Conservation (phyloP, 208 protist species). For the Acanthamoeba culbertsoni region DNA sequence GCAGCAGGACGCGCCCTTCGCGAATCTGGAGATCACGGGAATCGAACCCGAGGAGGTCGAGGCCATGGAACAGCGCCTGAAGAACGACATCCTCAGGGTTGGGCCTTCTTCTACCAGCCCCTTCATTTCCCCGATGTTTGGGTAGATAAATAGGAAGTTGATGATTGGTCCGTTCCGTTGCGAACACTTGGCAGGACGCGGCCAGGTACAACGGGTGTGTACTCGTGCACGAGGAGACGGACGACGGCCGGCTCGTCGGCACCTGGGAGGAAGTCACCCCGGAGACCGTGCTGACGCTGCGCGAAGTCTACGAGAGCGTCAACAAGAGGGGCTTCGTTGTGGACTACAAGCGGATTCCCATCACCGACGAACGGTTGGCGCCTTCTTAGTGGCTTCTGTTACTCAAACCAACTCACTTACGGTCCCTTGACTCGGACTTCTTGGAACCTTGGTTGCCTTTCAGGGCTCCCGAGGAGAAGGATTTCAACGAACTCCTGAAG, state of each 20-base stretch:
- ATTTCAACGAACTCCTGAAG: slow-evolving; percentile 33
- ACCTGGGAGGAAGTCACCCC: neutral
- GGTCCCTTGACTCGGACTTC: slow-evolving; percentile 61
- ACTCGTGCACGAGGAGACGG: slow-evolving; percentile 39
- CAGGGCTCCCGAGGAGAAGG: slow-evolving; percentile 60
- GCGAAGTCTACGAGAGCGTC: slow-evolving; percentile 62
- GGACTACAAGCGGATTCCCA: slow-evolving; percentile 67
- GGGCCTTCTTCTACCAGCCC: neutral
- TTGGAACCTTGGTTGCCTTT: neutral
- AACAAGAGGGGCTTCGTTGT: slow-evolving; percentile 50
- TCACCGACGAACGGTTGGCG: slow-evolving; percentile 68
- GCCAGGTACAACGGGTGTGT: neutral
- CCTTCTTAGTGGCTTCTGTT: neutral
- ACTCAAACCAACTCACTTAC: slow-evolving; percentile 73
- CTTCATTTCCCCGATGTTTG: slow-evolving; percentile 34
- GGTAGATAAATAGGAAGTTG: no score
- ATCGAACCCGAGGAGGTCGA: slow-evolving; percentile 68
- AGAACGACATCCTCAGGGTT: slow-evolving; percentile 57
- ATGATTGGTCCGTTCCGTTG: no score
- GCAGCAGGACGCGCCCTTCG: slow-evolving; percentile 44
- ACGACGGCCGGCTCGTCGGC: slow-evolving; percentile 32
- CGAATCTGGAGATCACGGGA: slow-evolving; percentile 64
- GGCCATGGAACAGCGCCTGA: slow-evolving; percentile 70
- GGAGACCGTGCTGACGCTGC: slow-evolving; percentile 50
- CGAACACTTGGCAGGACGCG: neutral